Evolutionary conservation across 2,329 filamentous ascomycete species (phyloP), one percentile per base, ranked within the genome.

Genomic region (Alternaria sp.): DNA sequence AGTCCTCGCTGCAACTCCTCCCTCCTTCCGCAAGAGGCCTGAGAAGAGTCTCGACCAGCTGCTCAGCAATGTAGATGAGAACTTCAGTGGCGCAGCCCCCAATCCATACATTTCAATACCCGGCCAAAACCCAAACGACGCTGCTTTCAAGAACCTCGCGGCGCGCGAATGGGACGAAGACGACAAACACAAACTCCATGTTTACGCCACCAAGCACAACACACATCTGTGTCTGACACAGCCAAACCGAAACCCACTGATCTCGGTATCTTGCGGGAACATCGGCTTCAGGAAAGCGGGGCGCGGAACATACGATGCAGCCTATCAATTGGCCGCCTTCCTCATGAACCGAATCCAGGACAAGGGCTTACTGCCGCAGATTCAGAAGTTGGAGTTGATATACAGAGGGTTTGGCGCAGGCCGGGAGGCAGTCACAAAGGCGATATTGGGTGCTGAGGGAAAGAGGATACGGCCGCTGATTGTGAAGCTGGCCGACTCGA

Each of bases 191-290:
- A 93, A 97, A 79, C 86, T 99, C 68, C 93, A 97, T 83, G 85
- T 99, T 79, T 95, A 89, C 82, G 84, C 91, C 26, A 90, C 92
- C 79, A 96, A 93, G 83, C 96, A 97, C 87, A 99, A 99, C 84
- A 96, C 93, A 19, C 93, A 98, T 81, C 87, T 99, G 74, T 97
- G 94, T 1, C 88, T 97, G 69, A 93, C 93, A 21, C 90, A 90
- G 74, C 94, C 96, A 26, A 90, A 93, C 78, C 87, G 91, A 51
- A 88, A 93, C 68, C 88, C 93, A 26, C 87, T 98, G 68, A 85
- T 99, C 68, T 93, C 90, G 12, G 81, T 97, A 71, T 92, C 91
- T 2, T 88, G 90, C 62, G 96, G 96, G 52, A 93, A 97, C 75
- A 88, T 99, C 63, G 95, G 95, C n/a, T 97, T 97, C 83, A 87